Evolutionary conservation across 2,329 filamentous ascomycete species (phyloP).

Genomic region (Aspergillus tanneri): DNA sequence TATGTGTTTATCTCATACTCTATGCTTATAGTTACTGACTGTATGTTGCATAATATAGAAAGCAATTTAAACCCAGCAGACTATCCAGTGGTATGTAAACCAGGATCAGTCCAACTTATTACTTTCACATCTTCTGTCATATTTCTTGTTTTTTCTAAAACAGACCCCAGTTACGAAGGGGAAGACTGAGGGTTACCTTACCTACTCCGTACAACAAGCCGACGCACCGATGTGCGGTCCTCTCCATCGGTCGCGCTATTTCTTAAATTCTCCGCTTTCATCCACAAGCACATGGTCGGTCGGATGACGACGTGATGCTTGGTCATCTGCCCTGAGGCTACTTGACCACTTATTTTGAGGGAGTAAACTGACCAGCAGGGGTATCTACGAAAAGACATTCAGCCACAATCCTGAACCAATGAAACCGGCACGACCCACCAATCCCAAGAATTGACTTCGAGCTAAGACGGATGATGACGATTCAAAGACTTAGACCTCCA

Average conservation of each 20-base stretch:
- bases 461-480: slow-evolving; percentile 3
- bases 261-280: slow-evolving; percentile 4
- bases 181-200: neutral
- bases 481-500: neutral
- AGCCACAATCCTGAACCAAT: neutral
- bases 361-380: neutral
- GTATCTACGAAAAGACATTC: neutral
- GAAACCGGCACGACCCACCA: neutral
- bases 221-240: neutral
- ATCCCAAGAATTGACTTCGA: neutral
- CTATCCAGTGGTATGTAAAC: too few species aligned
- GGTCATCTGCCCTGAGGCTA: neutral
- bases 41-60: too few species aligned
- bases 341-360: neutral
- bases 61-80: too few species aligned
- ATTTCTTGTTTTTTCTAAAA: too few species aligned
- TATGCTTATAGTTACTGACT: too few species aligned
- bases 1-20: too few species aligned
- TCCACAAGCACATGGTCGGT: slow-evolving; percentile 5
- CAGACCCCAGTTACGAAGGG: too few species aligned
- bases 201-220: too few species aligned
- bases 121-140: too few species aligned
- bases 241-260: neutral
- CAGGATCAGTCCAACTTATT: too few species aligned
- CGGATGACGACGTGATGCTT: neutral